Conservation (phyloP, 441 rosid genomes). For the Capsella rubella region DNA sequence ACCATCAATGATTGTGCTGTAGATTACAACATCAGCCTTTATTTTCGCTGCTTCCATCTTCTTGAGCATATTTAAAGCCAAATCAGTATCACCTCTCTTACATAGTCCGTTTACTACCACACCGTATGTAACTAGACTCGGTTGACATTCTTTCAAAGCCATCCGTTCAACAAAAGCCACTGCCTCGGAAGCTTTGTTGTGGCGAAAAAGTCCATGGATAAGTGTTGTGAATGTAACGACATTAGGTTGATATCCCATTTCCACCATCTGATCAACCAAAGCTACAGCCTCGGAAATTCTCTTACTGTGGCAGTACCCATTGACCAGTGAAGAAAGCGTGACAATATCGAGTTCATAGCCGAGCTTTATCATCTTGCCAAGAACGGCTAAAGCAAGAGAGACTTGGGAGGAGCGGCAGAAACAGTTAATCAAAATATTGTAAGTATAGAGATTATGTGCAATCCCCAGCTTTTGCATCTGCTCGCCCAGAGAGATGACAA, state of each 20-base stretch:
- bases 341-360: not conserved
- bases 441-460: not conserved
- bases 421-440: not conserved
- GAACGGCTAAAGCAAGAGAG: not conserved
- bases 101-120: not conserved
- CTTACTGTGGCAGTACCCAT: not conserved
- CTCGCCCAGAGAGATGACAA: not conserved
- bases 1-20: not conserved
- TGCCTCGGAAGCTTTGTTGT: not conserved
- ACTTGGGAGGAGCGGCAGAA: not conserved
- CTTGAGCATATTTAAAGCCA: not conserved
- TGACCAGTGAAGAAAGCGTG: not conserved
- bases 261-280: not conserved
- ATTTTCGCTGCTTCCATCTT: not conserved
- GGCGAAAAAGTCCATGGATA: not conserved
- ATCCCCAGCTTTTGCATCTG: not conserved
- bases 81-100: not conserved
- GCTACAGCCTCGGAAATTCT: not conserved
- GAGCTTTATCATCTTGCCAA: not conserved
- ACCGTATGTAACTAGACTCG: not conserved
- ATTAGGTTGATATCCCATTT: not conserved
- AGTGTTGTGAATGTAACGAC: not conserved
- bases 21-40: not conserved
- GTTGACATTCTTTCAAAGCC: not conserved
- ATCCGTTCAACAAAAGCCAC: not conserved